phyloP scores from a whole-genome alignment of 306 rosid species.

The Alnus glutinosa region DNA sequence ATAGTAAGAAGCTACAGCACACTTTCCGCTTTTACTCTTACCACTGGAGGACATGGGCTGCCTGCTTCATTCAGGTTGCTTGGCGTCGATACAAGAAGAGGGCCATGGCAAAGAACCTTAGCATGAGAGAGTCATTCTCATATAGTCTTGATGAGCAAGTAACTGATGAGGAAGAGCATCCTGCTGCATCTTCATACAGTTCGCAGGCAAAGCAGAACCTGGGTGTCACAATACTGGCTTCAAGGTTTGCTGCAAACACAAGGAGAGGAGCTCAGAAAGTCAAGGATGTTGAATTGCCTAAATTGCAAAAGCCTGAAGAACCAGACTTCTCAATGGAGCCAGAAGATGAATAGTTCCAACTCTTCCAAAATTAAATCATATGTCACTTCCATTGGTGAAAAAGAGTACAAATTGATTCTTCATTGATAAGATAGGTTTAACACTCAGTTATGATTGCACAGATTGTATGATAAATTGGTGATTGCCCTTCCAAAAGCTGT shows the following conservation, averaged over 20 bases:
- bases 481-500: slow-evolving; percentile 3
- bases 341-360: slow-evolving; percentile 50
- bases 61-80: slow-evolving; percentile 85
- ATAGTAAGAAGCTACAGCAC: slow-evolving; percentile 89
- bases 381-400: background rate
- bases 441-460: background rate
- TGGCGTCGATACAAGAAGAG: slow-evolving; percentile 81
- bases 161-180: slow-evolving; percentile 25
- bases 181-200: slow-evolving; percentile 30
- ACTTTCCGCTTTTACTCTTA: slow-evolving; percentile 90
- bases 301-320: slow-evolving; percentile 87
- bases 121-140: slow-evolving; percentile 51
- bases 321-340: slow-evolving; percentile 80
- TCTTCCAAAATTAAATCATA: slow-evolving; percentile 11
- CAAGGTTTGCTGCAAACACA: slow-evolving; percentile 79
- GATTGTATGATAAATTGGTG: background rate
- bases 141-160: slow-evolving; percentile 33
- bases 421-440: background rate
- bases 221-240: slow-evolving; percentile 72
- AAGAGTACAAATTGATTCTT: background rate
- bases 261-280: slow-evolving; percentile 70
- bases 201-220: slow-evolving; percentile 65
- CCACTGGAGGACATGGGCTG: slow-evolving; percentile 98
- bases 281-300: slow-evolving; percentile 58
- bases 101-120: slow-evolving; percentile 52